phyloP scores from a whole-genome alignment of 75 land plant species.

The Azolla pinnata region DNA sequence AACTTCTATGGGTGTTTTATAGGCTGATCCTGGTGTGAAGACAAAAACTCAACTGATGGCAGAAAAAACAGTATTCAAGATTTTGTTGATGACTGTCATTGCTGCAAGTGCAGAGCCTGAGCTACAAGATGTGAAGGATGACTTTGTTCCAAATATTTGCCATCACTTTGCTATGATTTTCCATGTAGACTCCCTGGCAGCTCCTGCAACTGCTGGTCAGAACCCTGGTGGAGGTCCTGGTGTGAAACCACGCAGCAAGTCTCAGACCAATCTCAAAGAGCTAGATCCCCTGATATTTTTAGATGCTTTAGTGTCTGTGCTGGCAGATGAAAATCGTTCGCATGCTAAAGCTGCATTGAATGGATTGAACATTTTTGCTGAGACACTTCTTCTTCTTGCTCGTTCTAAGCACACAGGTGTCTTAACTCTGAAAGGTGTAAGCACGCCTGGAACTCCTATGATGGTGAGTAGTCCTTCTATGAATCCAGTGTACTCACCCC shows the following conservation, averaged over 20 bases:
- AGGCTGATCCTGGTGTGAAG: constrained; percentile 97
- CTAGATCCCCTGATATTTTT: constrained; percentile 89
- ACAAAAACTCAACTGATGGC: constrained; percentile 99
- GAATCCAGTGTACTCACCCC: constrained; percentile 98
- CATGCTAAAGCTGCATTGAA: constrained; percentile 94
- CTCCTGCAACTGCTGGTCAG: constrained; percentile 25
- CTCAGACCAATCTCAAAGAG: constrained; percentile 68
- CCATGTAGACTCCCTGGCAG: constrained; percentile 56
- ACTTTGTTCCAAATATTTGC: constrained; percentile 74
- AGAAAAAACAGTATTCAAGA: constrained; percentile 90
- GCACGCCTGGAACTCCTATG: constrained; percentile 97
- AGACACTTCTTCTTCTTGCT: constrained; percentile 81
- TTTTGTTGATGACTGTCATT: constrained; percentile 74
- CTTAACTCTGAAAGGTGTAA: constrained; percentile 47
- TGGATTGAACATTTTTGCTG: constrained; percentile 80
- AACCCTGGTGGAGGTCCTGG: constrained; percentile 26
- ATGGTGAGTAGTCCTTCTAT: constrained; percentile 96
- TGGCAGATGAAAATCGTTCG: constrained; percentile 78
- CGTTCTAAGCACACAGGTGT: constrained; percentile 71
- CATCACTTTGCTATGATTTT: constrained; percentile 98
- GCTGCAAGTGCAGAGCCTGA: constrained; percentile 83
- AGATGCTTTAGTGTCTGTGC: constrained; percentile 91
- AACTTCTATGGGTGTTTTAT: too few relatives aligned
- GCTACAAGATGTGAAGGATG: constrained; percentile 73
- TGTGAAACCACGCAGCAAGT: constrained; percentile 33